Base-by-base conservation (phyloP, 2,329 filamentous ascomycete genomes). In the Chlorencoelia australis region DNA sequence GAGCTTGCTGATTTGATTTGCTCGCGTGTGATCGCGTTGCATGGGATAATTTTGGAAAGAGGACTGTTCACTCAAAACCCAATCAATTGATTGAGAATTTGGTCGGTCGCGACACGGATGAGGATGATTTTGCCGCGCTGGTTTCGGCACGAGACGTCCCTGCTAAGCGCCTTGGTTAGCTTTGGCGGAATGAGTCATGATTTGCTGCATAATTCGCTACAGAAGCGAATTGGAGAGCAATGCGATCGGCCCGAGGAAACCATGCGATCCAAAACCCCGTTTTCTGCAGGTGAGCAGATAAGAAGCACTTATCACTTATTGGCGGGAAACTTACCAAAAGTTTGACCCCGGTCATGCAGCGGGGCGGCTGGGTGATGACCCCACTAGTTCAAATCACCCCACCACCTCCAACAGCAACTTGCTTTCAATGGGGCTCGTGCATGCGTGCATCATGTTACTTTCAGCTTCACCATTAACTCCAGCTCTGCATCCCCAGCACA, bases 1-100 rank as follows among this genome's bases (percentile, higher is more conserved):
- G 25, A 34, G 36, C 32, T 31, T 30, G 37, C 15, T 16, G 30
- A 33, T 35, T 37, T 41, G 33, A 37, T 37, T 41, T 37, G 29
- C 34, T 37, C 11, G 21, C 21, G 21, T 24, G 21, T 24, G 21
- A 24, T 24, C 28, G 28, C 37, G 20, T 33, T 39, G 30, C 30
- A 34, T 39, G 29, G 35, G 21, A 31, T 16, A 20, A 37, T 37
- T 32, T 39, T 33, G 30, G 21, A 19, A 16, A 25, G 6, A 33
- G 19, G 29, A 24, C 4, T 15, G 36, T 39, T 31, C 30, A 30
- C 25, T 39, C 36, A 39, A 39, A 39, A 27, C 29, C 30, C 22
- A 39, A 22, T 32, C 27, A 32, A 31, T 31, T 16, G 29, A 31
- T 31, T 31, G 29, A 19, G 29, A 31, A 31, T 31, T 31, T 31